Percentiles rank a stretch among this genome's conserved stretches.
Evolutionary conservation across 129 eudicot genomes (phyloP).

Genomic region (Chrysanthemum makinoi): DNA sequence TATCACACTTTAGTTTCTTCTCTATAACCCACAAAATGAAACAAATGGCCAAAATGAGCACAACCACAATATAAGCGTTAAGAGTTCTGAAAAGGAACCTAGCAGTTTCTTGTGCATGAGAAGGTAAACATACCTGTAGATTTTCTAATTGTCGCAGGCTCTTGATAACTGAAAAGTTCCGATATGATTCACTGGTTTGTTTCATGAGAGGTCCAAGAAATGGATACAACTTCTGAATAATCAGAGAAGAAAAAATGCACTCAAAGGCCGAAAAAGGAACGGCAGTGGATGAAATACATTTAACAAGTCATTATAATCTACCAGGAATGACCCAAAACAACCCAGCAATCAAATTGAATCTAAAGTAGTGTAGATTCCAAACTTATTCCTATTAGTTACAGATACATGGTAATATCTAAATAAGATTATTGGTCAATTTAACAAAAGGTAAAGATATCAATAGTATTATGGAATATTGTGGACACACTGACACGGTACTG

Average conservation of each 20-base stretch:
- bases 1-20: not conserved
- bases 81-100: not conserved
- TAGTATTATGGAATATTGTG: too few species aligned
- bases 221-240: constrained; percentile 75
- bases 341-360: constrained; percentile 4
- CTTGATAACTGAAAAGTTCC: constrained; percentile 81
- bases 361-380: not conserved
- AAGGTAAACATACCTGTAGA: constrained; percentile 62
- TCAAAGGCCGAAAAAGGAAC: constrained; percentile 9
- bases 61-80: not conserved
- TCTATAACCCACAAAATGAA: not conserved
- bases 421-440: not conserved
- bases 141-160: constrained; percentile 82
- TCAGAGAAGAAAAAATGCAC: not conserved
- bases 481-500: too few species aligned
- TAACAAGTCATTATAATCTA: not conserved
- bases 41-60: not conserved
- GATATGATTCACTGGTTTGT: constrained; percentile 78
- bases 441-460: too few species aligned
- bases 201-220: constrained; percentile 93
- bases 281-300: not conserved
- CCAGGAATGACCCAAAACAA: not conserved
- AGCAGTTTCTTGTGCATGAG: constrained; percentile 2
- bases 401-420: constrained; percentile 3
- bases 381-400: constrained; percentile 2